Evolutionary conservation across 805 yeast species (phyloP).

Genomic region (Torulaspora microellipsoides): DNA sequence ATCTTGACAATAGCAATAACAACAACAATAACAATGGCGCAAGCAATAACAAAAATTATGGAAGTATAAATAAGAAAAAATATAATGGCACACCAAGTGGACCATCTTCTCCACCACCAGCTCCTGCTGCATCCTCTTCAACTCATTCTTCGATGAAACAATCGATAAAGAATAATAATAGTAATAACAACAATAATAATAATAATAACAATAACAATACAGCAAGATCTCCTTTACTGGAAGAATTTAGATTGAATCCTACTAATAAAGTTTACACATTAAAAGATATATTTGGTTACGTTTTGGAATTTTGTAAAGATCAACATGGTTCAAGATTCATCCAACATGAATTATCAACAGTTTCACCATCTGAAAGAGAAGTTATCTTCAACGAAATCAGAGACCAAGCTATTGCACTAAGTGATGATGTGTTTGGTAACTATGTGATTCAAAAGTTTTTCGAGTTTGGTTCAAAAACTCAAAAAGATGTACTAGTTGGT

Average conservation of each 20-base stretch:
- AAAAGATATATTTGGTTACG: constrained; percentile 77
- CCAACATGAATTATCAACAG: constrained; percentile 74
- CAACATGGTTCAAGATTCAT: constrained; percentile 97
- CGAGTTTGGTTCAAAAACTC: constrained; percentile 72
- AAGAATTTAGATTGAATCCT: constrained; percentile 65
- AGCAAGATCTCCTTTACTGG: constrained; percentile 68
- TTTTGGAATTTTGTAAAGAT: constrained; percentile 87
- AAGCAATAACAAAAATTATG: background rate
- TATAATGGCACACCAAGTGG: background rate
- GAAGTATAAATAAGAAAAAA: background rate
- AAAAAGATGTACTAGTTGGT: constrained; percentile 61
- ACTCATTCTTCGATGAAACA: constrained; percentile 2
- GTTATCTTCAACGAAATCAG: constrained; percentile 79
- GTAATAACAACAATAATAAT: constrained; percentile 9
- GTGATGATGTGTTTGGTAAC: constrained; percentile 97
- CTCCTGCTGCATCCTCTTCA: constrained; percentile 4
- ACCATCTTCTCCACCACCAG: constrained; percentile 24
- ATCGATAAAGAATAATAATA: constrained; percentile 6
- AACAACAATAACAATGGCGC: background rate
- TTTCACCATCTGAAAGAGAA: constrained; percentile 67
- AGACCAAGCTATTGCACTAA: constrained; percentile 65
- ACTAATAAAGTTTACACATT: constrained; percentile 54
- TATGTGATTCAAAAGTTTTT: constrained; percentile 93
- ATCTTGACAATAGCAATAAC: constrained; percentile 15
- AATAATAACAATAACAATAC: constrained; percentile 23